Conservation (phyloP, 108 stramenopile species). For the Skeletonema menzelii region DNA sequence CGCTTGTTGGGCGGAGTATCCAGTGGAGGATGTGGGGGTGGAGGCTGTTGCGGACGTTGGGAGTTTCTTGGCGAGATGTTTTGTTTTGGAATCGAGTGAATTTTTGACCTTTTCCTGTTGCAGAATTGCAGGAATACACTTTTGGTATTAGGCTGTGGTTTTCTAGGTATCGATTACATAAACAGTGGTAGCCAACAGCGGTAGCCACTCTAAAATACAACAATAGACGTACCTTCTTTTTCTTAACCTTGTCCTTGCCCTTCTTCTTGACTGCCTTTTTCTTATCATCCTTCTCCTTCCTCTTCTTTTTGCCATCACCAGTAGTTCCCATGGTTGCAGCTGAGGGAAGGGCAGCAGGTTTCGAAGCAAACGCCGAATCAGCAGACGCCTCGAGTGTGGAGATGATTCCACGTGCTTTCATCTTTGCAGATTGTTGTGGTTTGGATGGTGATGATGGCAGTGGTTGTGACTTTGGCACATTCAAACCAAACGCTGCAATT, state of each 20-base stretch:
- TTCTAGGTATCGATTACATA: too few species aligned
- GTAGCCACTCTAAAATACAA: background rate
- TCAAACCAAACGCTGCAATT: background rate
- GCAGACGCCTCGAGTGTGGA: background rate
- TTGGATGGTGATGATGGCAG: background rate
- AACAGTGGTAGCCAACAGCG: background rate
- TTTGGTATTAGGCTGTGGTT: too few species aligned
- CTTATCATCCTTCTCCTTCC: constrained; percentile 16
- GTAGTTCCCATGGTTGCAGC: background rate
- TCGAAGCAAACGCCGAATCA: background rate
- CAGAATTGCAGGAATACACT: background rate
- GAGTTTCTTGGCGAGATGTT: constrained; percentile 1
- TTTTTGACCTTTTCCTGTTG: background rate
- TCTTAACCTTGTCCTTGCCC: constrained; percentile 33
- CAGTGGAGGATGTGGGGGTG: constrained; percentile 6
- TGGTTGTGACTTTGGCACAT: background rate
- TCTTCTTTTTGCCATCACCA: background rate
- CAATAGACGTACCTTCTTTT: constrained; percentile 22
- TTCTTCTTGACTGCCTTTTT: constrained; percentile 4
- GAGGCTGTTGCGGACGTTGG: background rate
- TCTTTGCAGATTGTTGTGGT: background rate
- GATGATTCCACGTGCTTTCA: background rate
- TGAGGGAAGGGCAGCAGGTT: background rate
- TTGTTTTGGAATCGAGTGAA: background rate
- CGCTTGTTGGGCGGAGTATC: constrained; percentile 63